Base-by-base conservation (phyloP, 169 alveolate species). In the Cyclospora cayetanensis region DNA sequence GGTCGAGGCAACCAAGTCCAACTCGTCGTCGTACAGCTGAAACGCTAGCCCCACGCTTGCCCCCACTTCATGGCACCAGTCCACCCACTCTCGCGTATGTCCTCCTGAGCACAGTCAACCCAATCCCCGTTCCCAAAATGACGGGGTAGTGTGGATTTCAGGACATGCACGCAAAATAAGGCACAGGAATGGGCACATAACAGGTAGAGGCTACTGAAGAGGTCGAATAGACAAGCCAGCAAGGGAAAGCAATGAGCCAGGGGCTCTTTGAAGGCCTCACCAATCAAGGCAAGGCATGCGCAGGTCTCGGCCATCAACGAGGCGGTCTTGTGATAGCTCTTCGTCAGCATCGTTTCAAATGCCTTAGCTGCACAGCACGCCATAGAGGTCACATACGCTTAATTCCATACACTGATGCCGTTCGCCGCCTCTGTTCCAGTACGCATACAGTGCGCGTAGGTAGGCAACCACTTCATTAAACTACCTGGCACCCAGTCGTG, bases 41-140 rank as follows among this genome's bases (percentile, higher is more conserved):
- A 97, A 97, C 12, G 98, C 97, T 95, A 97, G 93, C 41, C 98
- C 98, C 46, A 97, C 95, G 86, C 94, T 96, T 42, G 95, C 94
- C n/a, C 98, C 98, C 55, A 97, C 72, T 29, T 95, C 91, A 93
- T 94, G 94, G 70, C 90, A 34, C 89, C 84, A 77, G 15, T 22
- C 41, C 11, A 46, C 84, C 84, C 84, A 68, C 37, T 42, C 90
- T 31, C 43, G 68, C 34, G 77, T 37, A 22, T 31, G 1, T 2
- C 90, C 90, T 22, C 79, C 93, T 90, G 90, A 9, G 39, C 34
- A 50, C 20, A 9, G n/a, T 15, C 11, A 22, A 29, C 15, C 9
- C 70, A 55, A 55, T 15, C 27, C 27, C 70, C n/a, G n/a, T n/a
- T n/a, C n/a, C n/a, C n/a, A n/a, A n/a, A n/a, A n/a, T n/a, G n/a